These are phyloP conservation scores for Solanum bulbocastanum DNA, from an alignment of 257 asterid genomes.

Conservation along the genomic window DNA sequence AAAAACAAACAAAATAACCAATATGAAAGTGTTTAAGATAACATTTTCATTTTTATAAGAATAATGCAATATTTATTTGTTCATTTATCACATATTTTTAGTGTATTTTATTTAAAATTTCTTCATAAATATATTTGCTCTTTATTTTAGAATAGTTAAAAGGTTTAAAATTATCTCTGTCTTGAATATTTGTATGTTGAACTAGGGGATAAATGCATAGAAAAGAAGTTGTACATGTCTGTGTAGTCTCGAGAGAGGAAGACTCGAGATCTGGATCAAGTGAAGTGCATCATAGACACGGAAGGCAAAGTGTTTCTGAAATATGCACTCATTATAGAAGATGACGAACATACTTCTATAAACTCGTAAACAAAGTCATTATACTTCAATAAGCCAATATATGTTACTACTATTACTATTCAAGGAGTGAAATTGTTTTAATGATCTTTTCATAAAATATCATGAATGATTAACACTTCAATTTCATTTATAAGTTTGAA, in stretches of 20 bases:
- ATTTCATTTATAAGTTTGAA: not conserved
- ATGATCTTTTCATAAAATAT: not conserved
- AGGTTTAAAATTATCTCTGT: not conserved
- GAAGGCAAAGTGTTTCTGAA: too few relatives aligned
- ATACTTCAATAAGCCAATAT: not conserved
- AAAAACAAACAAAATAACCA: not conserved
- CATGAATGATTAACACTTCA: not conserved
- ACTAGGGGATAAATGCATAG: not conserved
- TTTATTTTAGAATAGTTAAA: not conserved
- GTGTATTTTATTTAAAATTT: not conserved
- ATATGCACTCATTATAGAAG: not conserved
- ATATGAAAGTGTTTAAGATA: not conserved
- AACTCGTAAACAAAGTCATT: not conserved
- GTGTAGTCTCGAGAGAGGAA: not conserved
- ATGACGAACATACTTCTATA: too few relatives aligned
- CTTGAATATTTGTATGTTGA: not conserved
- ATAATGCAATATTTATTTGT: not conserved
- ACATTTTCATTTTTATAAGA: not conserved
- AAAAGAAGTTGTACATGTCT: not conserved
- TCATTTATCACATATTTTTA: not conserved
- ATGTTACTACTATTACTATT: not conserved
- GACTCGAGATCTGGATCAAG: not conserved
- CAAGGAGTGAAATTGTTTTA: not conserved
- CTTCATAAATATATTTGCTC: not conserved
- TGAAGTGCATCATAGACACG: not conserved